phyloP scores from a whole-genome alignment of 2,329 filamentous ascomycete genomes.

The Aspergillus caelatus region DNA sequence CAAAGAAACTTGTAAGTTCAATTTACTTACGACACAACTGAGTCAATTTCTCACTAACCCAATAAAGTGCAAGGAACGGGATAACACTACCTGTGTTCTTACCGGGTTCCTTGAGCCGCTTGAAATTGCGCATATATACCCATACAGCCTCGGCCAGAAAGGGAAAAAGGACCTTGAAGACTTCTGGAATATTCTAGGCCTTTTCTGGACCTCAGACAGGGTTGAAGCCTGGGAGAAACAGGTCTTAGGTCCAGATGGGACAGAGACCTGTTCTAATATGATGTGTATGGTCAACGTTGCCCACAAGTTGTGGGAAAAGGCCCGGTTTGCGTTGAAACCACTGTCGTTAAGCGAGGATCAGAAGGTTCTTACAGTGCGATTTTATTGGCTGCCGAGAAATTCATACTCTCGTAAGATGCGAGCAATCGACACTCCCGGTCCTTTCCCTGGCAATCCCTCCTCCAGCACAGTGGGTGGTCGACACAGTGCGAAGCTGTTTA shows the following conservation, averaged over 20 bases:
- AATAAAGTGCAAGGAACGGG: not conserved
- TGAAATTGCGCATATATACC: not conserved
- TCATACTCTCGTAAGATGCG: not conserved
- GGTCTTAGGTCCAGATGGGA: not conserved
- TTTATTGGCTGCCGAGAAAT: not conserved
- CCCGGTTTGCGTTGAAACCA: not conserved
- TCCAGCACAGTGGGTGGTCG: not conserved
- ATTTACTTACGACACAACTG: not conserved
- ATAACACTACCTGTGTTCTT: not conserved
- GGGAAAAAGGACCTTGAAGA: accelerated
- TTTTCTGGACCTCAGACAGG: not conserved
- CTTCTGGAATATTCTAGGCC: accelerated
- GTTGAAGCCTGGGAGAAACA: not conserved
- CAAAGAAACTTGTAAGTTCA: not conserved
- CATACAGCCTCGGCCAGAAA: not conserved
- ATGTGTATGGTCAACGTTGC: not conserved
- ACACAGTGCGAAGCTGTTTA: not conserved
- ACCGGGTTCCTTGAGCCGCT: not conserved
- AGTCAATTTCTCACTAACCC: not conserved
- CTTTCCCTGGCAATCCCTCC: not conserved
- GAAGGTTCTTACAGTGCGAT: not conserved
- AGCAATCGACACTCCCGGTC: not conserved
- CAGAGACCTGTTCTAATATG: not conserved
- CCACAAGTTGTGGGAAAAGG: not conserved
- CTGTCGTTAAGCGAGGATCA: not conserved